Percentiles rank a stretch among this genome's conserved stretches.
phyloP scores from a whole-genome alignment of 768 basidiomycete species.

The Harrya chromipes region DNA sequence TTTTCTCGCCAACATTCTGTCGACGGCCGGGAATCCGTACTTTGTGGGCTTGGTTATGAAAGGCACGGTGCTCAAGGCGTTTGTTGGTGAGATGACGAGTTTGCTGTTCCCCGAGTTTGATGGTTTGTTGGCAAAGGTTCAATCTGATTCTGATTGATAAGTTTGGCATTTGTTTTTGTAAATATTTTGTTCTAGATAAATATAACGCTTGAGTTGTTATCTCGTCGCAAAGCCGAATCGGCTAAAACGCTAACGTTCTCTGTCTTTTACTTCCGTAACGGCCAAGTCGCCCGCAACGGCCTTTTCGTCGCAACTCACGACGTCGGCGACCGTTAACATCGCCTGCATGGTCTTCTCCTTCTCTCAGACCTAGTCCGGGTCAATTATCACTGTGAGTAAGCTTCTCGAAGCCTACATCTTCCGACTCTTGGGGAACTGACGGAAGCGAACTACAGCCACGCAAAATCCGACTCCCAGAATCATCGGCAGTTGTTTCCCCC shows the following conservation, averaged over 20 bases:
- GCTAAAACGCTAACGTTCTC: neutral
- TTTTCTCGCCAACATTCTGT: conserved; percentile 31
- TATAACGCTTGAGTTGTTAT: neutral
- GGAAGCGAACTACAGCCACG: conserved; percentile 17
- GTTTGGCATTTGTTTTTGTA: neutral
- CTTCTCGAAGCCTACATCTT: neutral
- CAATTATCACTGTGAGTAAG: conserved; percentile 11
- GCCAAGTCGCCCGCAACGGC: neutral
- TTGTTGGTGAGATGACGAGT: conserved; percentile 24
- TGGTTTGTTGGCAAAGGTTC: conserved; percentile 11
- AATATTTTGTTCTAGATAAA: neutral
- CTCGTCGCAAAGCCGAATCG: conserved; percentile 15
- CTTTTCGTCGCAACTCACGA: conserved; percentile 3
- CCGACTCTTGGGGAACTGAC: conserved; percentile 7
- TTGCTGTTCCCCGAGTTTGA: conserved; percentile 29
- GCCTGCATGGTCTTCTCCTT: conserved; percentile 1
- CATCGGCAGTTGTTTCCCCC: neutral
- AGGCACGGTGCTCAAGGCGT: conserved; percentile 17
- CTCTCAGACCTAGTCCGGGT: neutral
- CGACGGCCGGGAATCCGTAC: conserved; percentile 24
- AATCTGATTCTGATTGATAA: neutral
- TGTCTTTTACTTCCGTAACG: neutral
- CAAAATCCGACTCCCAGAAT: conserved; percentile 11
- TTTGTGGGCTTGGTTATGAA: conserved; percentile 22
- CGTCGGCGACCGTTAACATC: conserved; percentile 4